Percentiles rank a stretch among this genome's conserved stretches.
Evolutionary conservation across 2,329 filamentous ascomycete genomes (phyloP).

Genomic region (Esteya vermicola): DNA sequence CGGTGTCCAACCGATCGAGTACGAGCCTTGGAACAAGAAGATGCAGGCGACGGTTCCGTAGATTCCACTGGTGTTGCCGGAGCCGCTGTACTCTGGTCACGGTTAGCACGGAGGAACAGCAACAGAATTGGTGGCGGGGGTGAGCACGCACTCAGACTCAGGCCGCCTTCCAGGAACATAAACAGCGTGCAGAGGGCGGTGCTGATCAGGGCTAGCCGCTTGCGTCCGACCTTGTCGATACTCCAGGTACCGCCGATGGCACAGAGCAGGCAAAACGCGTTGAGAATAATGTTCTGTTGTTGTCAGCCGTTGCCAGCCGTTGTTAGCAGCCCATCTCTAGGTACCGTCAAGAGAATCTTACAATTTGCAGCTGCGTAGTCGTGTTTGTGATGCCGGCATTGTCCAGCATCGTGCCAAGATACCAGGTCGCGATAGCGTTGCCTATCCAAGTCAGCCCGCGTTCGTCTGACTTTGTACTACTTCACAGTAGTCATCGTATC

Average conservation of each 20-base stretch:
- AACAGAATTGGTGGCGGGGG: no score
- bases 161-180: not conserved
- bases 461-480: no score
- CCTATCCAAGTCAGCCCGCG: no score
- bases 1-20: conserved; percentile 1
- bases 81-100: not conserved
- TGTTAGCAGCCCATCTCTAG: no score
- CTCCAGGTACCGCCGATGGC: not conserved
- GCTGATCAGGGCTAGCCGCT: not conserved
- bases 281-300: not conserved
- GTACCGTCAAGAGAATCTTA: no score
- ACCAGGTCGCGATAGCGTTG: conserved; percentile 9
- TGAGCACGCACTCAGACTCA: no score
- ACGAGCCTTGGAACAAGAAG: not conserved
- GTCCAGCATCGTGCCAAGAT: conserved; percentile 2
- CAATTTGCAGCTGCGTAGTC: not conserved
- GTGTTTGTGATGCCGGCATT: conserved; percentile 4
- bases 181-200: not conserved
- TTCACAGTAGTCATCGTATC: not conserved
- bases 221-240: not conserved
- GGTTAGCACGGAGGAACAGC: not conserved
- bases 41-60: conserved; percentile 1
- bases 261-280: not conserved
- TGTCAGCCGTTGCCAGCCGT: not conserved
- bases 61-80: conserved; percentile 1